Base-by-base conservation (phyloP, 148 eudicot species). In the Rhododendron williamsianum region DNA sequence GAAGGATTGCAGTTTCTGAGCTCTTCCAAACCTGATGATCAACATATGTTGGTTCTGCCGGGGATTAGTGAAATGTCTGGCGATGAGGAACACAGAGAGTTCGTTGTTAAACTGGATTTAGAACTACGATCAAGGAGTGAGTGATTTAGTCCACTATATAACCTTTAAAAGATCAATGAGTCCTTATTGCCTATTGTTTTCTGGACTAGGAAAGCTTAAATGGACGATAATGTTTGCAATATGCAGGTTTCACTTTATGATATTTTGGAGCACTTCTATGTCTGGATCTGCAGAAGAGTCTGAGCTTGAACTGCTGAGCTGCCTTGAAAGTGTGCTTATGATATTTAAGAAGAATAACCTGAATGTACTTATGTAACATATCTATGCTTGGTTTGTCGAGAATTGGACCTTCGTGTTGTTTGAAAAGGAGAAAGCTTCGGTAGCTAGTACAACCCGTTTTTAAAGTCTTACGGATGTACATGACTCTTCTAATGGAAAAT, bases 1-100 rank as follows among this genome's bases (percentile, higher is more conserved):
- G 90, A 91, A 85, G 98, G 98, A 85, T 87, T 80, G 84, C 77
- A 92, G 67, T 95, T 92, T 89, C 89, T 95, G 87, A 87, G 90
- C 72, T 92, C 95, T 85, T 93, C 93, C 76, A 90, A 87, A 65
- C 94, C 93, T 88, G 96, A 93, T 88, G 83, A 81, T 86, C 96
- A 93, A 84, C 98, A 93, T 54, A 90, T 93, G 58, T 88, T 95
- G 76, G 27, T 89, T 86, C 88, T 92, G 89, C 90, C 92, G 46
- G 84, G 91, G 81, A 84, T 88, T 84, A 87, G 90, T 85, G 95
- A 92, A 84, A 82, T 91, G 89, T 88, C 82, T 85, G 87, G 88
- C 38, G 90, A 89, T 78, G 93, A 91, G 77, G 88, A 86, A 72
- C 58, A 76, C 58, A 89, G 93, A 93, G 85, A 85, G 82, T 84